A percentile compares a stretch with the other conserved stretches of the same genome.
These are phyloP conservation scores for Atkinsonella texensis DNA, from an alignment of 2,329 filamentous ascomycete genomes.

Conservation along the genomic window DNA sequence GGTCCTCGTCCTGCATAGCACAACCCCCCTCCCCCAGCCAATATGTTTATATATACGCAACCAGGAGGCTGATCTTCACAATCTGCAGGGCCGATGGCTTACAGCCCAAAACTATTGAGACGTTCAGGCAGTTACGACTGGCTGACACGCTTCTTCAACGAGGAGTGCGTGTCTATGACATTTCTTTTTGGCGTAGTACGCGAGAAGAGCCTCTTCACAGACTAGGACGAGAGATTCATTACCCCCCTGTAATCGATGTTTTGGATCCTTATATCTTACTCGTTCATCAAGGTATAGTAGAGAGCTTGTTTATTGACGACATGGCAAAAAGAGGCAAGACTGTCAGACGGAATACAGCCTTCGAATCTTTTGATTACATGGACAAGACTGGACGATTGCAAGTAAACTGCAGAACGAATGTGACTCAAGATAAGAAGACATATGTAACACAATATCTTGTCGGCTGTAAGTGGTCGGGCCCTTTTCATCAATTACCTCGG, in stretches of 20 bases:
- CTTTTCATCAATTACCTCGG: neutral
- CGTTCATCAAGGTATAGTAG: slow-evolving; percentile 65
- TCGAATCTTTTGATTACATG: slow-evolving; percentile 41
- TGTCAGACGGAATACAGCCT: slow-evolving; percentile 52
- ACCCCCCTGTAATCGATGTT: slow-evolving; percentile 48
- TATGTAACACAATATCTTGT: slow-evolving; percentile 52
- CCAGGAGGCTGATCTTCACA: slow-evolving; percentile 5
- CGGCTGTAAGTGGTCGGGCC: slow-evolving; percentile 42
- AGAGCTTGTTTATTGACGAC: slow-evolving; percentile 58
- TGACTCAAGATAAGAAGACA: slow-evolving; percentile 35
- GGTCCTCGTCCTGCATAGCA: neutral
- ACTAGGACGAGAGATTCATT: slow-evolving; percentile 55
- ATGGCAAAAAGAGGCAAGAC: slow-evolving; percentile 50
- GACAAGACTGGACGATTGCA: slow-evolving; percentile 32
- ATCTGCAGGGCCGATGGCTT: slow-evolving; percentile 51
- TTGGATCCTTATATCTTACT: slow-evolving; percentile 45
- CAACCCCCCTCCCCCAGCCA: neutral
- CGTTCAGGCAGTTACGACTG: slow-evolving; percentile 60
- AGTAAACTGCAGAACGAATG: slow-evolving; percentile 39
- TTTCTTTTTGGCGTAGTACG: slow-evolving; percentile 56
- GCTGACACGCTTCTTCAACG: slow-evolving; percentile 55
- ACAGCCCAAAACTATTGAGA: slow-evolving; percentile 70
- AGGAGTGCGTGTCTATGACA: slow-evolving; percentile 61
- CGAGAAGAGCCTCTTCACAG: slow-evolving; percentile 41
- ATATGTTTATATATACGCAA: neutral